Conservation (phyloP, 108 stramenopile species). For the Pseudonitzschia multistriata region DNA sequence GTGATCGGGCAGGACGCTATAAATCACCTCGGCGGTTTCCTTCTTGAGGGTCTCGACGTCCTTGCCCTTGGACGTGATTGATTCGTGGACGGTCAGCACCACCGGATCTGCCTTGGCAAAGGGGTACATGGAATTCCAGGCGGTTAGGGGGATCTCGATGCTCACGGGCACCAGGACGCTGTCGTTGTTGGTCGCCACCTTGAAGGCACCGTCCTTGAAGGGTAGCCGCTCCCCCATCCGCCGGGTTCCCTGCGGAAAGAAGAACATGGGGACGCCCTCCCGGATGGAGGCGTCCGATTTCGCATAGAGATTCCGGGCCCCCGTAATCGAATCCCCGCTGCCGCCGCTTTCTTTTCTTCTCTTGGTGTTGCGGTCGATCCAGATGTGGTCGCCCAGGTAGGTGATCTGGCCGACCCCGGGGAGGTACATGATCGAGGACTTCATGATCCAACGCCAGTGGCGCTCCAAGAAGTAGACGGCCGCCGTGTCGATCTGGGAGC, state of each 20-base stretch:
- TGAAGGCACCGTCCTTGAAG: slow-evolving; percentile 85
- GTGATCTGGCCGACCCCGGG: slow-evolving; percentile 81
- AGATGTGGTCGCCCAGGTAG: slow-evolving; percentile 63
- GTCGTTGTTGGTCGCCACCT: slow-evolving; percentile 61
- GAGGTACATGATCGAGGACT: slow-evolving; percentile 57
- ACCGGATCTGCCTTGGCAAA: slow-evolving; percentile 46
- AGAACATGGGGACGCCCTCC: slow-evolving; percentile 74
- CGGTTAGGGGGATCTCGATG: slow-evolving; percentile 67
- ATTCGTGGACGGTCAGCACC: slow-evolving; percentile 63
- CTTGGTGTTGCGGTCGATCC: slow-evolving; percentile 54
- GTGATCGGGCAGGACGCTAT: slow-evolving; percentile 64
- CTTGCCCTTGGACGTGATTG: slow-evolving; percentile 51
- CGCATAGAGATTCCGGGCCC: slow-evolving; percentile 58
- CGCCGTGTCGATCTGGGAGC: slow-evolving; percentile 73
- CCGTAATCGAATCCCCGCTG: slow-evolving; percentile 14
- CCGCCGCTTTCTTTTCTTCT: slow-evolving; percentile 44
- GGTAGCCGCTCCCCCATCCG: slow-evolving; percentile 69
- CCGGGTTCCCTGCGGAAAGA: slow-evolving; percentile 86
- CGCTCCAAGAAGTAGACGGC: slow-evolving; percentile 57
- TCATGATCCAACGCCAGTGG: slow-evolving; percentile 79
- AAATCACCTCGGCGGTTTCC: slow-evolving; percentile 62
- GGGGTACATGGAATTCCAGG: slow-evolving; percentile 81
- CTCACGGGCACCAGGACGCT: slow-evolving; percentile 60
- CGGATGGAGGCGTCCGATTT: slow-evolving; percentile 68
- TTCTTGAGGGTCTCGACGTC: slow-evolving; percentile 69